phyloP scores from a whole-genome alignment of 176 grass and related monocot species.

The Phragmites australis region DNA sequence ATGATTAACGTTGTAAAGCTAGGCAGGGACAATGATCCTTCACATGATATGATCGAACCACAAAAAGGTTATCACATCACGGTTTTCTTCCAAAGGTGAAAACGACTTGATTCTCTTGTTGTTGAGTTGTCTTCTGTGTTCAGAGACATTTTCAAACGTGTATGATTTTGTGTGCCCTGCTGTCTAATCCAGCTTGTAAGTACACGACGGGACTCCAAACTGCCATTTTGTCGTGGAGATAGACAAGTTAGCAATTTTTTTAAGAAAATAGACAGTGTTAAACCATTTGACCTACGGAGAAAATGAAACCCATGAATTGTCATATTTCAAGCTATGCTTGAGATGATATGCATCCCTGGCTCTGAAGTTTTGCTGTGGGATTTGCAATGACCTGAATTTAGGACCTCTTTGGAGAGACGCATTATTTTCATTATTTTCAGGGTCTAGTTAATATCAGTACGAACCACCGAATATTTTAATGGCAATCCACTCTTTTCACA shows the following conservation, averaged over 20 bases:
- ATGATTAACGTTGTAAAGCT: background rate
- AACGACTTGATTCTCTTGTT: background rate
- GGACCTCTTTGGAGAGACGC: too few relatives aligned
- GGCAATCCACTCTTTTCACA: too few relatives aligned
- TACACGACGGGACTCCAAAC: background rate
- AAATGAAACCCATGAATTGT: too few relatives aligned
- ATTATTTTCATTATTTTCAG: too few relatives aligned
- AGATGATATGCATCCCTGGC: too few relatives aligned
- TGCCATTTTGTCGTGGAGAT: background rate
- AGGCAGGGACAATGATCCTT: background rate
- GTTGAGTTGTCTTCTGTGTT: background rate
- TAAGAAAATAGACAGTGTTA: background rate
- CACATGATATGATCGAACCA: background rate
- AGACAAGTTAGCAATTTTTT: background rate
- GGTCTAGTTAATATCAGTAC: too few relatives aligned
- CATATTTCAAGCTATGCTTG: too few relatives aligned
- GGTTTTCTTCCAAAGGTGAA: background rate
- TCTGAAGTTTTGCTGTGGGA: too few relatives aligned
- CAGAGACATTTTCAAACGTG: background rate
- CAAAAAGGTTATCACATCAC: background rate
- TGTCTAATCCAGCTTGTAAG: background rate
- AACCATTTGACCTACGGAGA: background rate
- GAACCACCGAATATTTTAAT: too few relatives aligned
- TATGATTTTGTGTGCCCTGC: background rate
- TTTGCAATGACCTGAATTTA: too few relatives aligned